Evolutionary conservation across 2,329 filamentous ascomycete genomes (phyloP), one percentile per base, ranked within the genome.

Genomic region (Lasiodiplodia sp.): DNA sequence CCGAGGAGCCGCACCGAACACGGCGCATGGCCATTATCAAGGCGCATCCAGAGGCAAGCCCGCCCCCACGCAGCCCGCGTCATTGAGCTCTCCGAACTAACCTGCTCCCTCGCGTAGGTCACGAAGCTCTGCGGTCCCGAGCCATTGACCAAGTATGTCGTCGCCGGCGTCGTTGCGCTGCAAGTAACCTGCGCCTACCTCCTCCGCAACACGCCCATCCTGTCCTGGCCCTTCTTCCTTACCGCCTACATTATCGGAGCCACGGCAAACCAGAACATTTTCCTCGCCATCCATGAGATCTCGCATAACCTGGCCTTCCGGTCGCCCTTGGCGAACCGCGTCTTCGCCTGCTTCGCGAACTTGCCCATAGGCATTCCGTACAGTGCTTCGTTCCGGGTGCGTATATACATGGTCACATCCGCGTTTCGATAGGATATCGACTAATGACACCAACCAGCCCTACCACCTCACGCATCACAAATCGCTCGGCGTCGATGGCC

Each of bases 381-480:
- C 79, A 97, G 93, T 78, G 96, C 96, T 72, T 95, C 94, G 0
- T 99, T 99, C 84, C 87, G 96, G 76, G 91, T 93, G 83, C 64
- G 88, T 82, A n/a, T 31, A 57, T 18, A n/a, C 18, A 11, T 34
- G 37, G 55, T 12, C 18, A 21, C 55, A 34, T 21, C 5, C 16
- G 11, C 5, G 31, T 16, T 34, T 31, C 37, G 5, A 21, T 8
- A 18, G 47, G 49, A 14, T 25, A 23, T 47, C 40, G 69, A 57
- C 78, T 77, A 71, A 77, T 40, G 2, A 16, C 21, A 34, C 70
- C 18, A n/a, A 25, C 64, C 72, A 93, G 87, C 96, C 96, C 4
- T 99, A 99, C 85, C 96, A 99, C 79, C 89, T 99, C 51, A 99
- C 96, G 1, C 96, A 99, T 83, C 96, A 99, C 88, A 99, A 99